phyloP scores from a whole-genome alignment of 225 moss, liverwort and hornwort species.

The Bryum argenteum region DNA sequence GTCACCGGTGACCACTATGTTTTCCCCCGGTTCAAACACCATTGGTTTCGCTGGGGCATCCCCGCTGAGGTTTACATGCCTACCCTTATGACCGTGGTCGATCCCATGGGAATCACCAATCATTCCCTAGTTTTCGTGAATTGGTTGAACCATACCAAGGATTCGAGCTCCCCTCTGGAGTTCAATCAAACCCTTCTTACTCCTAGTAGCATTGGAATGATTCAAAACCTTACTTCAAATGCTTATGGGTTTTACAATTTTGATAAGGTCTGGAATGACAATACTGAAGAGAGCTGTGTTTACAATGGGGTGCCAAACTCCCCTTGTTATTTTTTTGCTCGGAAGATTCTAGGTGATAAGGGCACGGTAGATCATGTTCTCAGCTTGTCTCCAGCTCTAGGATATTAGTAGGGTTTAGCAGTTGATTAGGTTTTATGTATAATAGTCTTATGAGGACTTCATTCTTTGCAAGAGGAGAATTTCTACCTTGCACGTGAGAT shows the following conservation, averaged over 20 bases:
- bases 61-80: slow-evolving; percentile 53
- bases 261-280: slow-evolving; percentile 27
- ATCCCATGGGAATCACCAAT: slow-evolving; percentile 32
- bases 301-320: slow-evolving; percentile 36
- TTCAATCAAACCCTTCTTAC: not conserved
- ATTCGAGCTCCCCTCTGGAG: slow-evolving; percentile 1
- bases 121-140: slow-evolving; percentile 55
- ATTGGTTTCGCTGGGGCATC: slow-evolving; percentile 33
- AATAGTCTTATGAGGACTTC: too few species aligned
- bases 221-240: slow-evolving; percentile 32
- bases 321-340: slow-evolving; percentile 49
- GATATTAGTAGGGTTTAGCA: not conserved
- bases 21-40: slow-evolving; percentile 28
- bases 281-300: slow-evolving; percentile 31
- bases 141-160: slow-evolving; percentile 30
- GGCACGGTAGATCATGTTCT: not conserved
- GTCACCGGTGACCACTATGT: slow-evolving; percentile 49
- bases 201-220: not conserved
- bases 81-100: slow-evolving; percentile 33
- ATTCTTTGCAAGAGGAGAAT: too few species aligned
- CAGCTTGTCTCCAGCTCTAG: slow-evolving; percentile 22
- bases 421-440: too few species aligned
- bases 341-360: slow-evolving; percentile 27
- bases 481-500: too few species aligned
- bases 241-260: slow-evolving; percentile 6